These are phyloP conservation scores for Fusarium algeriense DNA, from an alignment of 2,329 filamentous ascomycete species.

Conservation along the genomic window DNA sequence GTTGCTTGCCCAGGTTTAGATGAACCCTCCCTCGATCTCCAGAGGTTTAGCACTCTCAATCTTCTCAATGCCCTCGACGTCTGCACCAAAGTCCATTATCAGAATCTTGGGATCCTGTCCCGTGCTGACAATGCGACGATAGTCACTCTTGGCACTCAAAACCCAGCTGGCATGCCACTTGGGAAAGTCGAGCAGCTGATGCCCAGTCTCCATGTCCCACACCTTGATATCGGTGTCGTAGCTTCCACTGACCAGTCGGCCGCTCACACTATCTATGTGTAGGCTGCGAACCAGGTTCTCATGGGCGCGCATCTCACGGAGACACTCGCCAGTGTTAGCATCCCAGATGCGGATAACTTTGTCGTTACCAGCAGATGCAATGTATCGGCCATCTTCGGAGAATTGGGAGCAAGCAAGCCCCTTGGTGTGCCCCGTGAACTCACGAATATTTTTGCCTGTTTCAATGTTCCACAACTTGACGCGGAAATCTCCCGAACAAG, in stretches of 20 bases:
- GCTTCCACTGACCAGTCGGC: slow-evolving; percentile 88
- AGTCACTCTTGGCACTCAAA: slow-evolving; percentile 94
- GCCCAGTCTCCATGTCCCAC: slow-evolving; percentile 85
- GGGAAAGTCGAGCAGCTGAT: slow-evolving; percentile 85
- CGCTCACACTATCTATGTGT: slow-evolving; percentile 89
- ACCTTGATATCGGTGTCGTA: slow-evolving; percentile 98
- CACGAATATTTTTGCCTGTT: slow-evolving; percentile 87
- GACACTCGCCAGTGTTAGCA: slow-evolving; percentile 86
- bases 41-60: slow-evolving; percentile 61
- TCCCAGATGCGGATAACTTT: slow-evolving; percentile 97
- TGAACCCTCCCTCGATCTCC: slow-evolving; percentile 42
- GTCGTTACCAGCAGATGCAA: slow-evolving; percentile 95
- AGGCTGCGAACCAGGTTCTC: slow-evolving; percentile 87
- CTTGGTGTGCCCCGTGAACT: slow-evolving; percentile 90
- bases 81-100: slow-evolving; percentile 89
- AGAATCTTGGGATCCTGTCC: slow-evolving; percentile 94
- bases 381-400: slow-evolving; percentile 91
- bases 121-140: slow-evolving; percentile 92
- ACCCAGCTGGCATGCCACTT: slow-evolving; percentile 98
- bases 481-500: slow-evolving; percentile 91
- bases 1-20: slow-evolving; percentile 28
- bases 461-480: slow-evolving; percentile 97
- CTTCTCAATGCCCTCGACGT: slow-evolving; percentile 68
- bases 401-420: slow-evolving; percentile 97
- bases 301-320: slow-evolving; percentile 86